Evolutionary conservation across 2,329 filamentous ascomycete genomes (phyloP).

Genomic region (Xylariomycetidae sp.): DNA sequence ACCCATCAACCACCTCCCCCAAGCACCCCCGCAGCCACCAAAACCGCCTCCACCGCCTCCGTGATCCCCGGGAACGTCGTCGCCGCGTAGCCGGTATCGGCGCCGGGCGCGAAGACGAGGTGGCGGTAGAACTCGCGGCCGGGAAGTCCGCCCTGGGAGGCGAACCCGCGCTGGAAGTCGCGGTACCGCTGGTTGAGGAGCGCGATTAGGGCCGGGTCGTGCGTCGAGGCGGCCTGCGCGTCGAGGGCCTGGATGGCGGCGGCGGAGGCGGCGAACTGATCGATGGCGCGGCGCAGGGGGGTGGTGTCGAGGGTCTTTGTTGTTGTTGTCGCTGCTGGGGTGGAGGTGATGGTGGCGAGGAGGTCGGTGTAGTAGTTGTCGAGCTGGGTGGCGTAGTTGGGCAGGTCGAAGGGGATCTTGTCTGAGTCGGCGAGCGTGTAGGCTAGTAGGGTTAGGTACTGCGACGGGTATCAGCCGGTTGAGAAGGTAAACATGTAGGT

Average conservation of each 20-base stretch:
- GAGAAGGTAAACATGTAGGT: too few species aligned
- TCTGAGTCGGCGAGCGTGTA: slow-evolving; percentile 35
- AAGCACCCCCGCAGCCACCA: too few species aligned
- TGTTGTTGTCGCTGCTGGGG: too few species aligned
- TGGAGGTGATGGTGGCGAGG: slow-evolving; percentile 25
- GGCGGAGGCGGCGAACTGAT: slow-evolving; percentile 29
- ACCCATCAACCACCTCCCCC: too few species aligned
- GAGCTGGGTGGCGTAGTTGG: slow-evolving; percentile 36
- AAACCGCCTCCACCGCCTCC: slow-evolving; percentile 12
- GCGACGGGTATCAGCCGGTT: too few species aligned
- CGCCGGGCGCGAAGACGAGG: slow-evolving; percentile 42
- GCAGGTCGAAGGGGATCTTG: slow-evolving; percentile 34
- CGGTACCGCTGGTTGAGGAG: slow-evolving; percentile 42
- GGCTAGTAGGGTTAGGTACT: slow-evolving; percentile 35
- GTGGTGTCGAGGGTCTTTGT: slow-evolving; percentile 32
- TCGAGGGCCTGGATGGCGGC: slow-evolving; percentile 29
- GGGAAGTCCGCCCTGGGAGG: slow-evolving; percentile 42
- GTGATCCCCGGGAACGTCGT: slow-evolving; percentile 28
- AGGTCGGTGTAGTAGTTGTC: slow-evolving; percentile 35
- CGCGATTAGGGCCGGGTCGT: slow-evolving; percentile 26
- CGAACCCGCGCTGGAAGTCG: slow-evolving; percentile 44
- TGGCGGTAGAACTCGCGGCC: slow-evolving; percentile 41
- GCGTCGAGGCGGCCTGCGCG: slow-evolving; percentile 20
- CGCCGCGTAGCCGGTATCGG: slow-evolving; percentile 40
- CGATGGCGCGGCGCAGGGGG: slow-evolving; percentile 33